Evolutionary conservation across 2,329 filamentous ascomycete genomes (phyloP).

Genomic region (Arachnomyces sp.): DNA sequence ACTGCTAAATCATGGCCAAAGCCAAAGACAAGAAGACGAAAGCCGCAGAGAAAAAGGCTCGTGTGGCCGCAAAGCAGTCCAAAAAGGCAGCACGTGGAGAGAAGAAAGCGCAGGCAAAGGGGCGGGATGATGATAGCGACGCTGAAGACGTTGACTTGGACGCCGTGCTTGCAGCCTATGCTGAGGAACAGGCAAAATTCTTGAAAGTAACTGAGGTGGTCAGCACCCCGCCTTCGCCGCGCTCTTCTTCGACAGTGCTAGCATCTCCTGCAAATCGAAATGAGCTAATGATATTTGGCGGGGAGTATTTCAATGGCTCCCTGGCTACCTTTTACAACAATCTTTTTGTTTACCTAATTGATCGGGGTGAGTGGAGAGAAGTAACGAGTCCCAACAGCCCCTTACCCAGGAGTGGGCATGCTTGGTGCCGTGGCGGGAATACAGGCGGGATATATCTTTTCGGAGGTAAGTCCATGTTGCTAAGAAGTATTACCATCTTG

Average conservation of each 20-base stretch:
- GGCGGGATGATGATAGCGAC: slow-evolving; percentile 66
- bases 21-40: slow-evolving; percentile 49
- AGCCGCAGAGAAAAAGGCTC: slow-evolving; percentile 48
- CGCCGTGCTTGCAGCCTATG: slow-evolving; percentile 84
- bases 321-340: slow-evolving; percentile 66
- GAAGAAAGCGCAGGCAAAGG: slow-evolving; percentile 69
- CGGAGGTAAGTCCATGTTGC: slow-evolving; percentile 46
- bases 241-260: slow-evolving; percentile 72
- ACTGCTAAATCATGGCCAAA: slow-evolving; percentile 40
- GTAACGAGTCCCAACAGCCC: slow-evolving; percentile 88
- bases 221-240: slow-evolving; percentile 63
- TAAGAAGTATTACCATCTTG: neutral
- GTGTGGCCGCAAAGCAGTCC: slow-evolving; percentile 64
- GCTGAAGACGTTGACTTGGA: slow-evolving; percentile 90
- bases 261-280: slow-evolving; percentile 74
- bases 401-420: slow-evolving; percentile 82
- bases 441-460: slow-evolving; percentile 81
- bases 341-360: slow-evolving; percentile 62
- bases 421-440: slow-evolving; percentile 86
- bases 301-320: slow-evolving; percentile 91
- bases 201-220: slow-evolving; percentile 82
- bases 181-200: slow-evolving; percentile 85
- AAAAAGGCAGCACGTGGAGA: slow-evolving; percentile 69
- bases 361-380: slow-evolving; percentile 80
- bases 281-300: slow-evolving; percentile 84